Evolutionary conservation across 495 filamentous ascomycete species (phyloP).

Genomic region (Ascobolus immersus): DNA sequence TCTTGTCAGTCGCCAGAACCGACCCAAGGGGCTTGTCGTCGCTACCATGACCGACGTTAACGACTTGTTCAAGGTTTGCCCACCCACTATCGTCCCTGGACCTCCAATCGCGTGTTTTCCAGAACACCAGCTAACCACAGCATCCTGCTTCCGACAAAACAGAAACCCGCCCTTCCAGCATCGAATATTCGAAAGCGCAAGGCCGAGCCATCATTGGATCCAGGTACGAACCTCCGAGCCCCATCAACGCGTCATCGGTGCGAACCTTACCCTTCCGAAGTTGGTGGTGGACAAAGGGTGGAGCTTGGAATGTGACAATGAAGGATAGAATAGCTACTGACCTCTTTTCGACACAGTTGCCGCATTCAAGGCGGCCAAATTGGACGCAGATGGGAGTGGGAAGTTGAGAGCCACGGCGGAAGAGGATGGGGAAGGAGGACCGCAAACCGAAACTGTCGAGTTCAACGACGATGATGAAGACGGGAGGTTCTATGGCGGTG

Average conservation of each 20-base stretch:
- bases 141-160: slow-evolving; percentile 12
- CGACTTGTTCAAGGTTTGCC: slow-evolving; percentile 55
- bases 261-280: slow-evolving; percentile 1
- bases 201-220: slow-evolving; percentile 40
- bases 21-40: no score
- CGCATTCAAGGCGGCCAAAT: slow-evolving; percentile 50
- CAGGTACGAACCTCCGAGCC: slow-evolving; percentile 31
- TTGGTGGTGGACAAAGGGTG: not conserved
- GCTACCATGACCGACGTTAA: slow-evolving; percentile 51
- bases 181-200: slow-evolving; percentile 40
- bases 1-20: no score
- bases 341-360: slow-evolving; percentile 32
- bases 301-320: slow-evolving; percentile 3
- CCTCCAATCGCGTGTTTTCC: slow-evolving; percentile 6
- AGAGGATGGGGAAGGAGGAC: slow-evolving; percentile 42
- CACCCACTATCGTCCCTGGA: not conserved
- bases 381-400: slow-evolving; percentile 36
- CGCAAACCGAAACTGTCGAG: slow-evolving; percentile 32
- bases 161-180: slow-evolving; percentile 26
- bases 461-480: slow-evolving; percentile 49
- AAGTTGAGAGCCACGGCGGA: slow-evolving; percentile 32
- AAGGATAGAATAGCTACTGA: slow-evolving; percentile 25
- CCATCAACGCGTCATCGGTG: no score
- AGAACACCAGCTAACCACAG: slow-evolving; percentile 7
- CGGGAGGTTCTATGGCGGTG: slow-evolving; percentile 84